Evolutionary conservation across 805 yeast genomes (phyloP).

Genomic region (Wickerhamiella alocasiicola): DNA sequence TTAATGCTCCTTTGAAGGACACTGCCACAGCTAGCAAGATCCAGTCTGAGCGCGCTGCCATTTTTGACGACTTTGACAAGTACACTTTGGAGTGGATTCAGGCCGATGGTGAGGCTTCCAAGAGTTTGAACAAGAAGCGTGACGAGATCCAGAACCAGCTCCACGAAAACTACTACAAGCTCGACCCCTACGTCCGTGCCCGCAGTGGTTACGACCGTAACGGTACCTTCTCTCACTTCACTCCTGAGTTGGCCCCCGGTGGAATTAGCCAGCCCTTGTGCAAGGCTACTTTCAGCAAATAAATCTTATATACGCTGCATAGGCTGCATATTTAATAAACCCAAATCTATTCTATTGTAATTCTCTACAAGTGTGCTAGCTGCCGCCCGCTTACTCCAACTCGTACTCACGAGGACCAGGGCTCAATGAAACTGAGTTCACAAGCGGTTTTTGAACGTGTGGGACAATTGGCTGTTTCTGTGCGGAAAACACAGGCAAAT

Average conservation of each 20-base stretch:
- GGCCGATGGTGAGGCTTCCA: slow-evolving; percentile 40
- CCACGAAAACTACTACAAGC: slow-evolving; percentile 47
- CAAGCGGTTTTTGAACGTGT: background rate
- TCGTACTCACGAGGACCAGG: too few species aligned
- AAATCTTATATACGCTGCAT: too few species aligned
- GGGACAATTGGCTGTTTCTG: background rate
- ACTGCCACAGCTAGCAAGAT: slow-evolving; percentile 37
- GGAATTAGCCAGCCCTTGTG: slow-evolving; percentile 20
- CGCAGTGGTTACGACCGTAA: slow-evolving; percentile 68
- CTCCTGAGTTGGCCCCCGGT: slow-evolving; percentile 19
- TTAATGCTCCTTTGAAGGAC: slow-evolving; percentile 37
- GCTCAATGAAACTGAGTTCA: background rate
- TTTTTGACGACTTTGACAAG: slow-evolving; percentile 44
- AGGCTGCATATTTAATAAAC: too few species aligned
- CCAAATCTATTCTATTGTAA: too few species aligned
- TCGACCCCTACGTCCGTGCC: slow-evolving; percentile 76
- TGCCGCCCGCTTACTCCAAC: background rate
- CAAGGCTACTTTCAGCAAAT: too few species aligned
- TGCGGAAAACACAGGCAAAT: background rate
- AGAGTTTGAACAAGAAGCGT: slow-evolving; percentile 34
- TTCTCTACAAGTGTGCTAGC: too few species aligned
- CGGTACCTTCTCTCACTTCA: slow-evolving; percentile 40
- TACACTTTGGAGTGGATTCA: slow-evolving; percentile 67
- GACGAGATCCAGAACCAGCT: slow-evolving; percentile 40
- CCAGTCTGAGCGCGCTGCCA: slow-evolving; percentile 40